Evolutionary conservation across 106 monocot species (phyloP).

Genomic region (Ottelia alismoides): DNA sequence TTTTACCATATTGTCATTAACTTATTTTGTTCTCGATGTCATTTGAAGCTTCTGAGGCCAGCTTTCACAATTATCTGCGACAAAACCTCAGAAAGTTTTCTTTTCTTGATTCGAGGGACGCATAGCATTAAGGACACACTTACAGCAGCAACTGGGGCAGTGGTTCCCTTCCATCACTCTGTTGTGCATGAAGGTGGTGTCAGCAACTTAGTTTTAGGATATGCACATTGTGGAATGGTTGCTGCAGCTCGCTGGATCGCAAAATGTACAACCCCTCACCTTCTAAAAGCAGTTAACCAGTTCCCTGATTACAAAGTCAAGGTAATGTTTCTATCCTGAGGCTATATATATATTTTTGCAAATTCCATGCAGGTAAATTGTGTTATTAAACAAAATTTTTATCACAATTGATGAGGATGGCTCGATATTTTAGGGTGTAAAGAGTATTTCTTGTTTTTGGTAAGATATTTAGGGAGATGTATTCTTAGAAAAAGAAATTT

Average conservation of each 20-base stretch:
- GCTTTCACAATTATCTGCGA: slow-evolving; percentile 48
- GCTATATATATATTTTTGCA: not conserved
- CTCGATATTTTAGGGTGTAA: too few species aligned
- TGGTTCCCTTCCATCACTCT: slow-evolving; percentile 34
- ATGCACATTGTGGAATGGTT: slow-evolving; percentile 62
- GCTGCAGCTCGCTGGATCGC: slow-evolving; percentile 48
- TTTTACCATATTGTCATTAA: not conserved
- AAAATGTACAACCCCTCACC: slow-evolving; percentile 28
- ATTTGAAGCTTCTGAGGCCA: slow-evolving; percentile 40
- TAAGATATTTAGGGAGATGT: too few species aligned
- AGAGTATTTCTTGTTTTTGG: too few species aligned
- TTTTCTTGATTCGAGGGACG: slow-evolving; percentile 56
- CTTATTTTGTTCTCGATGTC: not conserved
- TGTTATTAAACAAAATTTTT: too few species aligned
- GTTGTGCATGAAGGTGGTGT: slow-evolving; percentile 26
- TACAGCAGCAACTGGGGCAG: slow-evolving; percentile 53
- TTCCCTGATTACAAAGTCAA: slow-evolving; percentile 34
- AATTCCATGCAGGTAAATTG: not conserved
- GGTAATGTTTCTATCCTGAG: slow-evolving; percentile 11
- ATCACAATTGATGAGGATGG: too few species aligned
- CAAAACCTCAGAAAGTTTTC: slow-evolving; percentile 44
- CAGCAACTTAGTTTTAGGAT: slow-evolving; percentile 31
- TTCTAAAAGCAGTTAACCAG: slow-evolving; percentile 23
- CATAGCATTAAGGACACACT: slow-evolving; percentile 58
- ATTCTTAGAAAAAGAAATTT: too few species aligned